Percentiles rank a stretch among this genome's conserved stretches.
phyloP scores from a whole-genome alignment of 169 alveolate species.

The Plasmodium chabaudi region DNA sequence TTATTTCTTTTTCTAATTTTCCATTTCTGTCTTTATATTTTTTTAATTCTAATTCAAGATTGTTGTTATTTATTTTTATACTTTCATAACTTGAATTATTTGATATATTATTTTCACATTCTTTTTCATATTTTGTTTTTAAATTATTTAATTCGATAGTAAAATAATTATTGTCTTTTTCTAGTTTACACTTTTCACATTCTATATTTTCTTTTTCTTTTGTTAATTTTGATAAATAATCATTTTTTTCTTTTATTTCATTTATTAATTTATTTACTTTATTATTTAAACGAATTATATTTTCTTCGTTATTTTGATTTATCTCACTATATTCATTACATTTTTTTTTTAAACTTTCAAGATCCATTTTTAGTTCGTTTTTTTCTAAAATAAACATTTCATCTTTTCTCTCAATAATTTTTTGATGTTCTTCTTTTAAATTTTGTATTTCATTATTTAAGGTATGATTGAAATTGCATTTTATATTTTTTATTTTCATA shows the following conservation, averaged over 20 bases:
- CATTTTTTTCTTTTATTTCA: constrained; percentile 66
- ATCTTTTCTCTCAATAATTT: constrained; percentile 26
- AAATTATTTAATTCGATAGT: constrained; percentile 52
- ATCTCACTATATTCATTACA: constrained; percentile 22
- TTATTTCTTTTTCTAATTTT: constrained; percentile 65
- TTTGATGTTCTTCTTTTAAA: constrained; percentile 39
- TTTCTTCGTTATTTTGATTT: constrained; percentile 44
- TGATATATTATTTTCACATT: constrained; percentile 67
- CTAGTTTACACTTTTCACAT: constrained; percentile 25
- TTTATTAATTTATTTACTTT: constrained; percentile 40
- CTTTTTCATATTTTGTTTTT: constrained; percentile 61
- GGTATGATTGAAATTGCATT: constrained; percentile 30
- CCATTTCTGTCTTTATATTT: constrained; percentile 63
- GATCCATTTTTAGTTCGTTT: constrained; percentile 46
- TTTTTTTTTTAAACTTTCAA: constrained; percentile 50
- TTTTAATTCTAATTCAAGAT: constrained; percentile 44
- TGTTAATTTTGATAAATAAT: constrained; percentile 25
- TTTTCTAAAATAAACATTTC: constrained; percentile 38
- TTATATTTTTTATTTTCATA: constrained; percentile 21
- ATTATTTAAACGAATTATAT: constrained; percentile 31
- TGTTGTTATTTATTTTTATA: constrained; percentile 37
- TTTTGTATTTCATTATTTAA: constrained; percentile 40
- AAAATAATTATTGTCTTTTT: constrained; percentile 35
- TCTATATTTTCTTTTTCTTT: constrained; percentile 70
- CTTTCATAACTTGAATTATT: constrained; percentile 70